Evolutionary conservation across 352 stramenopile genomes (phyloP).

Genomic region (Globisporangium cederbergense): DNA sequence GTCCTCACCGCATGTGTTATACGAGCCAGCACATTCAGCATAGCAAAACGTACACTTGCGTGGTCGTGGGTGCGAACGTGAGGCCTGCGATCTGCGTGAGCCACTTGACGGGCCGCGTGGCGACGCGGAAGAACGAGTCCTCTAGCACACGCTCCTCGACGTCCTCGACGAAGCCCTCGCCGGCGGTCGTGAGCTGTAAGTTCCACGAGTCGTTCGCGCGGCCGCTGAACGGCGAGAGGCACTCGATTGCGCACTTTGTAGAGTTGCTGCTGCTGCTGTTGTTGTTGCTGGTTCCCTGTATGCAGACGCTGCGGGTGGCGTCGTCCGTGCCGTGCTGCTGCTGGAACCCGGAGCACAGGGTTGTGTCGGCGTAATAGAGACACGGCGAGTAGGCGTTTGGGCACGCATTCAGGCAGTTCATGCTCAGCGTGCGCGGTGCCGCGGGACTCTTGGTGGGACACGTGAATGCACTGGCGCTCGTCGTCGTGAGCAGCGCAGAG

Average conservation of each 20-base stretch:
- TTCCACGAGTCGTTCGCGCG: slow-evolving; percentile 23
- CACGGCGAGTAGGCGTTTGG: slow-evolving; percentile 18
- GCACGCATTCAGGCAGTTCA: slow-evolving; percentile 26
- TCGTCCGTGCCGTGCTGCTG: not conserved
- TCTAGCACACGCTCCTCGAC: slow-evolving; percentile 7
- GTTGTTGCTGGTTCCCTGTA: not conserved
- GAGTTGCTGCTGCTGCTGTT: not conserved
- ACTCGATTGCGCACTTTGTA: slow-evolving; percentile 32
- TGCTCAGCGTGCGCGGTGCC: slow-evolving; percentile 18
- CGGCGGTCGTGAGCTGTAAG: slow-evolving; percentile 28
- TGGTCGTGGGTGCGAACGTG: slow-evolving; percentile 26
- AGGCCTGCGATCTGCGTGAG: slow-evolving; percentile 25
- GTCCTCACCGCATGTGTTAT: not conserved
- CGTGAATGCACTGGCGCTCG: slow-evolving; percentile 5
- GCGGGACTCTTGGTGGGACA: slow-evolving; percentile 11
- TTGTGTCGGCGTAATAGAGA: slow-evolving; percentile 18
- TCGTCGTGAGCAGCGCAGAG: not conserved
- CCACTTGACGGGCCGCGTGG: slow-evolving; percentile 20
- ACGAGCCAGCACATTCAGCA: not conserved
- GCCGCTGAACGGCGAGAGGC: slow-evolving; percentile 32
- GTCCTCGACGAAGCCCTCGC: slow-evolving; percentile 28
- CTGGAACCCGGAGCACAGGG: slow-evolving; percentile 14
- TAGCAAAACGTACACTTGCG: slow-evolving; percentile 25
- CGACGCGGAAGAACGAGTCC: slow-evolving; percentile 27
- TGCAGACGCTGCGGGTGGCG: slow-evolving; percentile 15